Conservation (phyloP, 1,139 yeast species). For the Scheffersomyces illinoinensis region DNA sequence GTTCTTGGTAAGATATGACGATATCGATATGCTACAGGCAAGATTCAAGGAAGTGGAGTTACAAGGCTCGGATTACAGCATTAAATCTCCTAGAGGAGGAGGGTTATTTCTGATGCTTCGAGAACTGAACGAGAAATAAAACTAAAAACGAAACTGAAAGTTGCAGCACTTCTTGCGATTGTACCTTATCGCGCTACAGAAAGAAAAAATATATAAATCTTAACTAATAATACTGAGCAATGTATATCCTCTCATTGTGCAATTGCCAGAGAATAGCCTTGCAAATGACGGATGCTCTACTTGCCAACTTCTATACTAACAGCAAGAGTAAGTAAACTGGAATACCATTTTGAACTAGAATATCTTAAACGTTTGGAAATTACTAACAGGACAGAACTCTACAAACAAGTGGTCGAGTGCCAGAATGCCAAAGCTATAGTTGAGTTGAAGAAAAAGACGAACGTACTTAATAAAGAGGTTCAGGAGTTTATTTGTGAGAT, state of each 20-base stretch:
- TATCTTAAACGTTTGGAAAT: not conserved
- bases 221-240: not conserved
- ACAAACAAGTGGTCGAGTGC: conserved; percentile 6
- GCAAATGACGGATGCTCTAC: not conserved
- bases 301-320: not conserved
- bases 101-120: not conserved
- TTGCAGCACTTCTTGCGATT: not conserved
- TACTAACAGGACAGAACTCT: conserved; percentile 7
- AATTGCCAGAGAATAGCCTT: not conserved
- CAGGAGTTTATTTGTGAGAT: conserved; percentile 4
- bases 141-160: not conserved
- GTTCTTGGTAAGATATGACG: not conserved
- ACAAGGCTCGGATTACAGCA: conserved; percentile 1
- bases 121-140: not conserved
- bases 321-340: not conserved
- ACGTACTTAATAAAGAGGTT: conserved; percentile 7
- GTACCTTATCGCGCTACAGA: not conserved
- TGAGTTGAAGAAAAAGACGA: conserved; percentile 2
- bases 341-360: no score
- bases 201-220: not conserved
- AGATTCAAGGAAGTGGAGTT: not conserved
- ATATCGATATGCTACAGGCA: conserved; percentile 1
- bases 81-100: not conserved
- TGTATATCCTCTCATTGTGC: not conserved
- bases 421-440: conserved; percentile 4